Percentiles rank a stretch among this genome's conserved stretches.
Evolutionary conservation across 2,329 filamentous ascomycete genomes (phyloP).

Genomic region (Huntiella abstrusa): DNA sequence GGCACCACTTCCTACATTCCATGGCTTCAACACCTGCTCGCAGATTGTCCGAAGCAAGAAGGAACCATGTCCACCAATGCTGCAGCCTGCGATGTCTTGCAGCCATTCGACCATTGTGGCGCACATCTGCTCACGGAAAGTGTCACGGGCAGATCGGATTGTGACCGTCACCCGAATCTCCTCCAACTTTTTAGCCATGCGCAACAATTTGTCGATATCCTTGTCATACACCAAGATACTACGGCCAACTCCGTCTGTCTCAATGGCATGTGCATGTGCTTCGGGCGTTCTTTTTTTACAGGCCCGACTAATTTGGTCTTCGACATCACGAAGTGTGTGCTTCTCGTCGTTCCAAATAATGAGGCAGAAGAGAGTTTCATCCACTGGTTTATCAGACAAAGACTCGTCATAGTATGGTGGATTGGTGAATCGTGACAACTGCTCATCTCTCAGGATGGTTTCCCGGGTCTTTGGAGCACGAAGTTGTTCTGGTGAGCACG

Average conservation of each 20-base stretch:
- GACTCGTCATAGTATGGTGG: slow-evolving; percentile 29
- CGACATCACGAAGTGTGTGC: slow-evolving; percentile 81
- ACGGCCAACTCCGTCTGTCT: slow-evolving; percentile 75
- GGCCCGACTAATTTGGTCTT: slow-evolving; percentile 74
- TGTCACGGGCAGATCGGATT: slow-evolving; percentile 81
- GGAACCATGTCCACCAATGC: slow-evolving; percentile 59
- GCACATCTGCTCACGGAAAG: slow-evolving; percentile 95
- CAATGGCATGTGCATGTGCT: slow-evolving; percentile 58
- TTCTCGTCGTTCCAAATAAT: slow-evolving; percentile 98
- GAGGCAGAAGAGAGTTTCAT: slow-evolving; percentile 51
- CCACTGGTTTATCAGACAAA: slow-evolving; percentile 28
- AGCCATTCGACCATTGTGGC: slow-evolving; percentile 96
- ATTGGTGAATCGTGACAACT: slow-evolving; percentile 36
- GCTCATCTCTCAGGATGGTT: slow-evolving; percentile 66
- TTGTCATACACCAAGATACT: slow-evolving; percentile 62
- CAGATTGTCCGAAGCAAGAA: slow-evolving; percentile 70
- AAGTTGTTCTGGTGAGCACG: slow-evolving; percentile 90
- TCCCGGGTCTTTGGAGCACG: slow-evolving; percentile 68
- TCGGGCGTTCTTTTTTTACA: slow-evolving; percentile 55
- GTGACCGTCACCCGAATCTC: slow-evolving; percentile 93
- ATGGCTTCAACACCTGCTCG: slow-evolving; percentile 75
- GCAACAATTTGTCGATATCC: slow-evolving; percentile 54
- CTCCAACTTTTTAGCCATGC: slow-evolving; percentile 72
- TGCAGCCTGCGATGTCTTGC: slow-evolving; percentile 76
- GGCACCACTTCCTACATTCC: slow-evolving; percentile 70